phyloP scores from a whole-genome alignment of 1,284 basidiomycete species.

The Rhodotorula glutinis region DNA sequence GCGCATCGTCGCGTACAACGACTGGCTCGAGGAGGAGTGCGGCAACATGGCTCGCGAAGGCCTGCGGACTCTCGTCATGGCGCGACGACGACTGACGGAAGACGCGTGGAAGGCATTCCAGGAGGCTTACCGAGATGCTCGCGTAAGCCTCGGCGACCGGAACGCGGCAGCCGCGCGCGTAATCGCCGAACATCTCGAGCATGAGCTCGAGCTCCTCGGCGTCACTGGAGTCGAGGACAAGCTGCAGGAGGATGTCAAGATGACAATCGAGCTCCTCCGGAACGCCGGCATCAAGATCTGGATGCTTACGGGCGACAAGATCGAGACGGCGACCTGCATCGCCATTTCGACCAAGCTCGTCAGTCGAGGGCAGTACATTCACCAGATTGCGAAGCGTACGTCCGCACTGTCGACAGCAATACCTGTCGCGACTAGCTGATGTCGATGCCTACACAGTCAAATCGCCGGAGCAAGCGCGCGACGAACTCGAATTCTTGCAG shows the following conservation, averaged over 20 bases:
- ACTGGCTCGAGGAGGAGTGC: constrained; percentile 98
- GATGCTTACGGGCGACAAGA: constrained; percentile 99
- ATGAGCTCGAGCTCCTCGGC: constrained; percentile 85
- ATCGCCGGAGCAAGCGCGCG: constrained; percentile 73
- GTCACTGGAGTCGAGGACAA: constrained; percentile 98
- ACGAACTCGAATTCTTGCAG: constrained; percentile 91
- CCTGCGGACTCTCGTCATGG: constrained; percentile 88
- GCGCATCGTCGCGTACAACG: constrained; percentile 88
- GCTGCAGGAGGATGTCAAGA: constrained; percentile 93
- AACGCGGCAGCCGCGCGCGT: constrained; percentile 75
- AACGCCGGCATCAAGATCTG: constrained; percentile 99
- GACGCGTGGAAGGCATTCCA: constrained; percentile 74
- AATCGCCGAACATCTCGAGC: constrained; percentile 74
- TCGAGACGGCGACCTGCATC: constrained; percentile 98
- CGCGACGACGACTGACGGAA: constrained; percentile 68
- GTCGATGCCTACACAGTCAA: constrained; percentile 59
- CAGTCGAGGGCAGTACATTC: constrained; percentile 93
- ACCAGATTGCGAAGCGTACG: constrained; percentile 89
- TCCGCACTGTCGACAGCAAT: constrained; percentile 35
- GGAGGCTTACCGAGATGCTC: constrained; percentile 70
- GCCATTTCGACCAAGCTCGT: constrained; percentile 96
- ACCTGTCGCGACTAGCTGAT: neutral
- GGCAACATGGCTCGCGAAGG: constrained; percentile 99
- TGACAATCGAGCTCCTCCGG: constrained; percentile 84
- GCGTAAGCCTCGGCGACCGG: constrained; percentile 69